phyloP scores from a whole-genome alignment of 2,329 filamentous ascomycete genomes.

The Thermothelomyces thermophilus region DNA sequence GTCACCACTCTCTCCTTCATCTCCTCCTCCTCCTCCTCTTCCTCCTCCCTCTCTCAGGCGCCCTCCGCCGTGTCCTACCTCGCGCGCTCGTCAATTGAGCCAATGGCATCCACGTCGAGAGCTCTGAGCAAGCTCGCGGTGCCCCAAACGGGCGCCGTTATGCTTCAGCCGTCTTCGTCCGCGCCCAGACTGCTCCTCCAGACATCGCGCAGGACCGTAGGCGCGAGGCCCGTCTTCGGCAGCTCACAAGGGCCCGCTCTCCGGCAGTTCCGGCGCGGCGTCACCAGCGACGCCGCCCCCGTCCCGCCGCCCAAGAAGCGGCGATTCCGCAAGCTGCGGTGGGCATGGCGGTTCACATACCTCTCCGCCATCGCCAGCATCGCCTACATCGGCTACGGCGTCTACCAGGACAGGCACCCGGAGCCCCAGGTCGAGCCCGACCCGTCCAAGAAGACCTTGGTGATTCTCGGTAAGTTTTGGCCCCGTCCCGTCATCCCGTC shows the following conservation, averaged over 20 bases:
- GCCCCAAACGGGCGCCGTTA: slow-evolving; percentile 25
- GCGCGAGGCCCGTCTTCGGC: slow-evolving; percentile 20
- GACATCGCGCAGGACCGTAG: slow-evolving; percentile 22
- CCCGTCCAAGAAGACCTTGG: slow-evolving; percentile 90
- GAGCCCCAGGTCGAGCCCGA: slow-evolving; percentile 72
- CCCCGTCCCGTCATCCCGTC: background rate
- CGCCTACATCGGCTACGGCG: slow-evolving; percentile 68
- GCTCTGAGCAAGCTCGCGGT: slow-evolving; percentile 30
- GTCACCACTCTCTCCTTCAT: background rate
- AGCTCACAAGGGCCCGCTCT: slow-evolving; percentile 23
- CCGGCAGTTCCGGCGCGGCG: slow-evolving; percentile 27
- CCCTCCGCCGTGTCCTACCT: background rate
- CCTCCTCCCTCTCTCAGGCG: background rate
- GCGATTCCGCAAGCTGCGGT: slow-evolving; percentile 66
- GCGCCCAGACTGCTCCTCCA: slow-evolving; percentile 27
- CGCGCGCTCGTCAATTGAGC: slow-evolving; percentile 2
- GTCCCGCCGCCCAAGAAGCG: slow-evolving; percentile 41
- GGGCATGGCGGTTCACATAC: slow-evolving; percentile 78
- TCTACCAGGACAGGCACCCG: slow-evolving; percentile 78
- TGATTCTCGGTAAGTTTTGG: slow-evolving; percentile 70
- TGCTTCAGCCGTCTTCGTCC: slow-evolving; percentile 20
- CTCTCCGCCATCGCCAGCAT: slow-evolving; percentile 63
- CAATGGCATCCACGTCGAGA: slow-evolving; percentile 31
- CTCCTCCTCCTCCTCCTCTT: background rate
- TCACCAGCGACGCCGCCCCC: slow-evolving; percentile 24